phyloP scores from a whole-genome alignment of 2,329 filamentous ascomycete species.

The Phialophora macrospora region DNA sequence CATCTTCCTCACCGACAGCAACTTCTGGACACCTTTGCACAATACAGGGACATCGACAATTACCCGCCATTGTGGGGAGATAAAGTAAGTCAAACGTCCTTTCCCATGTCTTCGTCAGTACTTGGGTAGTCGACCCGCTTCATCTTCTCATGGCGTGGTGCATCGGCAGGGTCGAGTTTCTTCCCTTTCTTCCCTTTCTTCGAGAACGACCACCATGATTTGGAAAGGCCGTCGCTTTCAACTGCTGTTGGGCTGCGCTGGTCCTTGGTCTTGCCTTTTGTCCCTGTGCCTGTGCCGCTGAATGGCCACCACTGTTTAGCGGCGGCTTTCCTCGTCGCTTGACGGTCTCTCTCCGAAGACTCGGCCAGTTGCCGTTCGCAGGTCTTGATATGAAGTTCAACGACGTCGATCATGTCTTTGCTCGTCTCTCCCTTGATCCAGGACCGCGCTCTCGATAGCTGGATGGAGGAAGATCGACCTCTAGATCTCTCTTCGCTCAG shows the following conservation, averaged over 20 bases:
- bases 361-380: constrained; percentile 3
- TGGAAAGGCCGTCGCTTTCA: constrained; percentile 4
- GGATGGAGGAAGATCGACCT: neutral
- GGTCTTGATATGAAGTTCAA: constrained; percentile 6
- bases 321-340: constrained; percentile 1
- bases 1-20: no score
- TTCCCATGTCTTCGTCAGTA: neutral
- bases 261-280: constrained; percentile 3
- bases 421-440: constrained; percentile 6
- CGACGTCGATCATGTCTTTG: constrained; percentile 3
- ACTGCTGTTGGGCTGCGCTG: neutral
- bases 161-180: constrained; percentile 6
- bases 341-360: neutral
- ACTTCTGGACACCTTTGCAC: no score
- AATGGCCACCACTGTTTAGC: constrained; percentile 10
- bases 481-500: constrained; percentile 4
- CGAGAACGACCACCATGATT: constrained; percentile 9
- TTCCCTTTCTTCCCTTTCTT: constrained; percentile 6
- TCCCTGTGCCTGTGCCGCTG: neutral
- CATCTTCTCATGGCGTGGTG: neutral
- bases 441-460: neutral
- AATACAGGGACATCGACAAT: no score
- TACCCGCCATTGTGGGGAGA: no score
- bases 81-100: neutral
- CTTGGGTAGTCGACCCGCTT: constrained; percentile 1